A percentile compares a stretch with the other conserved stretches of the same genome.
These are phyloP conservation scores for Exophiala calicioides DNA, from an alignment of 2,329 filamentous ascomycete genomes.

Conservation along the genomic window DNA sequence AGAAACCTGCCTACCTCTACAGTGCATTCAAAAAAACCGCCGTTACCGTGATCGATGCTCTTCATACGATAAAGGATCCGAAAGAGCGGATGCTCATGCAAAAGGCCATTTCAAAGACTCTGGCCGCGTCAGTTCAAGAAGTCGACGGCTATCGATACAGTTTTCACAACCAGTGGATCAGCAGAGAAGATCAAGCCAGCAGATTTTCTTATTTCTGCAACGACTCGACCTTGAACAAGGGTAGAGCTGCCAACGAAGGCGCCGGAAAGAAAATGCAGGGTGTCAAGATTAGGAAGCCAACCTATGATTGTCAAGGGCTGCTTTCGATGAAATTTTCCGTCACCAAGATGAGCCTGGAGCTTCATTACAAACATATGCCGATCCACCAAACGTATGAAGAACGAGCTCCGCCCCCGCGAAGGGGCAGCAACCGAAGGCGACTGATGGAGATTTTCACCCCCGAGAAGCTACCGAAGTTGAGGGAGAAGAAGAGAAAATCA, in stretches of 20 bases:
- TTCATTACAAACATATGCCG: constrained; percentile 30
- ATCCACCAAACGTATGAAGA: constrained; percentile 30
- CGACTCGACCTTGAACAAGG: constrained; percentile 29
- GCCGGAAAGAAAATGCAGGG: constrained; percentile 15
- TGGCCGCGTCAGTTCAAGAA: constrained; percentile 23
- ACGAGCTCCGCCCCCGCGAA: constrained; percentile 26
- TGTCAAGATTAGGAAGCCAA: constrained; percentile 26
- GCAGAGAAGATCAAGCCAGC: constrained; percentile 28
- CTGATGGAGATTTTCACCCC: constrained; percentile 29
- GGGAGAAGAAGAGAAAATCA: constrained; percentile 11
- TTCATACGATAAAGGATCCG: constrained; percentile 21
- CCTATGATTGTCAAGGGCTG: constrained; percentile 28
- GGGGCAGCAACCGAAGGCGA: constrained; percentile 22
- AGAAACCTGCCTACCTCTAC: constrained; percentile 19
- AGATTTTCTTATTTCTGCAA: constrained; percentile 32
- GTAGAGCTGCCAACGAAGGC: constrained; percentile 29
- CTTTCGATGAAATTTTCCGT: constrained; percentile 30
- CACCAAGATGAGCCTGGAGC: constrained; percentile 28
- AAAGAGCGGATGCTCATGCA: constrained; percentile 26
- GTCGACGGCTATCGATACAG: constrained; percentile 29
- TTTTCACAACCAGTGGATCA: constrained; percentile 32
- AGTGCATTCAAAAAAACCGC: constrained; percentile 24
- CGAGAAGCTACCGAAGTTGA: constrained; percentile 19
- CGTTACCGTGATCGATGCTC: constrained; percentile 27
- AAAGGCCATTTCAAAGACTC: constrained; percentile 26